A percentile compares a stretch with the other conserved stretches of the same genome.
Conservation (phyloP, 805 yeast genomes). For the Maudiozyma bulderi region DNA sequence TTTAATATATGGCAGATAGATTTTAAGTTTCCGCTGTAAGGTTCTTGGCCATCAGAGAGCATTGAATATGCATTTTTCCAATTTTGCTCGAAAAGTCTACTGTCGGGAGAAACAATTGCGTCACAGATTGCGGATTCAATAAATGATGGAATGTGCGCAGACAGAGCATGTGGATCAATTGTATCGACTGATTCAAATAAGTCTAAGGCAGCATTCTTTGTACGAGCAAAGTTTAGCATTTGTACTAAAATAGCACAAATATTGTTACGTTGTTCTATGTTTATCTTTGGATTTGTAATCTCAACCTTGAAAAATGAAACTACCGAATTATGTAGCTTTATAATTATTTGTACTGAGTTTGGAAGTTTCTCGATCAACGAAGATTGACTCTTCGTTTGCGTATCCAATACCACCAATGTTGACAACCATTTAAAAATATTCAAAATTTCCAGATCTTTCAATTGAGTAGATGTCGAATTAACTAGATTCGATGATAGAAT, state of each 20-base stretch:
- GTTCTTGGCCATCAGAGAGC: constrained; percentile 6
- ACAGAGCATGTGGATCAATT: constrained; percentile 15
- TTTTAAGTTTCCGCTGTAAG: constrained; percentile 17
- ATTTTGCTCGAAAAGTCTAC: constrained; percentile 53
- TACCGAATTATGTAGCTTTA: constrained; percentile 59
- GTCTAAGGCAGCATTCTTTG: constrained; percentile 54
- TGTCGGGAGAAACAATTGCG: constrained; percentile 72
- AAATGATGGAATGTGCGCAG: constrained; percentile 66
- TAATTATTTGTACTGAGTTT: constrained; percentile 51
- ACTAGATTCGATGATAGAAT: constrained; percentile 11
- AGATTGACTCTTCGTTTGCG: constrained; percentile 24
- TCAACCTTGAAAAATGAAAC: constrained; percentile 55
- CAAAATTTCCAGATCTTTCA: constrained; percentile 50
- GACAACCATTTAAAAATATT: constrained; percentile 67
- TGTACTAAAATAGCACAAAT: constrained; percentile 61
- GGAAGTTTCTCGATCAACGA: constrained; percentile 49
- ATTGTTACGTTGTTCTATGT: constrained; percentile 49
- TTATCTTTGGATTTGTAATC: constrained; percentile 51
- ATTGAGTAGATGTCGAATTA: constrained; percentile 22
- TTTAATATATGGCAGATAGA: constrained; percentile 22
- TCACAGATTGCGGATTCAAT: constrained; percentile 70
- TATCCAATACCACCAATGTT: constrained; percentile 38
- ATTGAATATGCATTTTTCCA: constrained; percentile 54
- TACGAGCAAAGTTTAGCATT: constrained; percentile 52
- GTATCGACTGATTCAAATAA: constrained; percentile 33